Percentiles rank a stretch among this genome's conserved stretches.
Conservation (phyloP, 192 early-diverging fungal genomes). For the Coemansia sp. region DNA sequence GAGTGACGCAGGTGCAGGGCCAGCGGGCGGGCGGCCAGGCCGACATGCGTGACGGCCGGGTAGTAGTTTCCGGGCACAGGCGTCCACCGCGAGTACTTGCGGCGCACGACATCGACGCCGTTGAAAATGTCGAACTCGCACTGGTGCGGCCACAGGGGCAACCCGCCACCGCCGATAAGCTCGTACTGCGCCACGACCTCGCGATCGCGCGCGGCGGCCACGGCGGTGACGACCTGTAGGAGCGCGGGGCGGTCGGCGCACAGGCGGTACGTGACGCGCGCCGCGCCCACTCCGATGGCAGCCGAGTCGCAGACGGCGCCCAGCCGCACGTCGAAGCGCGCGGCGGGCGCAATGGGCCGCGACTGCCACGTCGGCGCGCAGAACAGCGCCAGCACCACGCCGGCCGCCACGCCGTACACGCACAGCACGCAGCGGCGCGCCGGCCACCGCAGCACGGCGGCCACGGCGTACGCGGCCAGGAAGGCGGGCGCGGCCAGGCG, state of each 20-base stretch:
- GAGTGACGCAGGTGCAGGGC: constrained; percentile 38
- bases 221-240: constrained; percentile 11
- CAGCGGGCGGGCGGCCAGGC: constrained; percentile 18
- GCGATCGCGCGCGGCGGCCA: constrained; percentile 23
- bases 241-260: constrained; percentile 26
- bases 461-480: constrained; percentile 7
- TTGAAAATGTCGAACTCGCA: constrained; percentile 33
- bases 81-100: constrained; percentile 24
- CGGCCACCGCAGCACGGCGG: constrained; percentile 19
- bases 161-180: no score
- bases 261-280: constrained; percentile 18
- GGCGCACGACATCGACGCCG: constrained; percentile 23
- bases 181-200: constrained; percentile 38
- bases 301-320: constrained; percentile 32
- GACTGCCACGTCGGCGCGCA: constrained; percentile 32
- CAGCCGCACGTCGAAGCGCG: not conserved
- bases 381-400: constrained; percentile 14
- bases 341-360: constrained; percentile 9
- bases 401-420: constrained; percentile 11
- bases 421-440: not conserved
- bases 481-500: constrained; percentile 13
- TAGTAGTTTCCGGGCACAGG: constrained; percentile 47
- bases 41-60: constrained; percentile 34
- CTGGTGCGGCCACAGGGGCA: no score
- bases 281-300: constrained; percentile 3